Evolutionary conservation across 2,329 filamentous ascomycete genomes (phyloP), one percentile per base, ranked within the genome.

Genomic region (Chrysosporium keratinophilum): DNA sequence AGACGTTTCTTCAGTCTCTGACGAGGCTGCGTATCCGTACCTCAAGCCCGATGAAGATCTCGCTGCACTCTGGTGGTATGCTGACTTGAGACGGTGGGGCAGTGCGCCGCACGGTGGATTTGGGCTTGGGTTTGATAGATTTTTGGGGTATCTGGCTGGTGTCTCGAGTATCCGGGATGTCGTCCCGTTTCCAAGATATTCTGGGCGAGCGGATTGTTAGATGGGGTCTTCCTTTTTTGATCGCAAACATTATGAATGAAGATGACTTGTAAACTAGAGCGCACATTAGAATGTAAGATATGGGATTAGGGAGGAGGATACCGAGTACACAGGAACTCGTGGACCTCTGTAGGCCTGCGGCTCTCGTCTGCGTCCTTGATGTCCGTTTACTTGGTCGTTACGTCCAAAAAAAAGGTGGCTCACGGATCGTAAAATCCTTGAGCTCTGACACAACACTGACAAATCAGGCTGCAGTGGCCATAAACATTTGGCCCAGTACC

Each of bases 31-130:
- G 31, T 71, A 74, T 63, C 65, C 71, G 12, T 62, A 68, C 57
- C 63, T 71, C 20, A 54, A 60, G 37, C 60, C 64, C n/a, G 64
- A 64, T 15, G 70, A 75, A 64, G 63, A 70, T 57, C 63, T 69
- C 55, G 72, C 72, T n/a, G 73, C 74, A 56, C 69, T 95, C 52
- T 80, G 84, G 60, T 96, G 90, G 90, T 96, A 95, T 66, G 75
- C 88, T 20, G 89, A 96, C 67, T 77, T 96, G 57, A 82, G 90
- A 57, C 83, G 85, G 60, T 96, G 88, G 80, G 90, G 90, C n/a
- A 90, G 85, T 61, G 87, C 88, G 54, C 88, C 88, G 35, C 90
- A 95, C 63, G 90, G 90, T 41, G 90, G 90, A 0, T 96, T 95
- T 66, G 90, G 90, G 2, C 69, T 96, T 54, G 90, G 90, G 7